Base-by-base conservation (phyloP, 2,329 filamentous ascomycete species). In the Cladosporium austrohemisphaericum region DNA sequence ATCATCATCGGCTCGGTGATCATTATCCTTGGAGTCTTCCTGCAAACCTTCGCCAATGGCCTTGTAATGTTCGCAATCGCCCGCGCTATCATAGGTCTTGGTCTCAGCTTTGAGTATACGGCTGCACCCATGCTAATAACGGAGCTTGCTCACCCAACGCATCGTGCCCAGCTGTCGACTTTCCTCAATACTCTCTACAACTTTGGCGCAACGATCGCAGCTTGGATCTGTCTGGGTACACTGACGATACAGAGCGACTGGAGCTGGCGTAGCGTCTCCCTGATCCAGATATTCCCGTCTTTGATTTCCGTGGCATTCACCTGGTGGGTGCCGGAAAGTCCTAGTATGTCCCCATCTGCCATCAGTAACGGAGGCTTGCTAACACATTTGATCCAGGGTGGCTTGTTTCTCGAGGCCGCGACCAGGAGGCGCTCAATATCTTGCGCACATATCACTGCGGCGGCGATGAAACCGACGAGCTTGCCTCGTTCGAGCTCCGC, bases 301-400 rank as follows among this genome's bases (percentile, higher is more conserved):
- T 52, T 69, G 9, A 58, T 66, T 60, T 70, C 75, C 50, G 67
- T 78, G 14, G 50, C 64, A 5, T 67, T 74, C 28, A 63, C 75
- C 38, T 69, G 68, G 53, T 72, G 77, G 41, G 71, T 79, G 5
- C 80, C 80, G 0, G 80, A 84, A 52, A 79, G 74, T 0, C 41
- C 41, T 1, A 18, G 41, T 45, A 45, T 19, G 5, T 25, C 10
- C 5, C 5, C 29, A 26, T 0, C 10, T 26, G n/a, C n/a, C n/a
- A n/a, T n/a, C n/a, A n/a, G n/a, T n/a, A n/a, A n/a, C n/a, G n/a
- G n/a, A n/a, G n/a, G n/a, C n/a, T 10, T 1, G 20, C 29, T 45
- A 10, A 45, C 14, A 1, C 11, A 3, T 2, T n/a, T 13, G 6
- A 35, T 5, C 6, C 10, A 45, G 71, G 80, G 20, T 82, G 76